Conservation (phyloP, 768 basidiomycete species). For the Tulasnella calospora region DNA sequence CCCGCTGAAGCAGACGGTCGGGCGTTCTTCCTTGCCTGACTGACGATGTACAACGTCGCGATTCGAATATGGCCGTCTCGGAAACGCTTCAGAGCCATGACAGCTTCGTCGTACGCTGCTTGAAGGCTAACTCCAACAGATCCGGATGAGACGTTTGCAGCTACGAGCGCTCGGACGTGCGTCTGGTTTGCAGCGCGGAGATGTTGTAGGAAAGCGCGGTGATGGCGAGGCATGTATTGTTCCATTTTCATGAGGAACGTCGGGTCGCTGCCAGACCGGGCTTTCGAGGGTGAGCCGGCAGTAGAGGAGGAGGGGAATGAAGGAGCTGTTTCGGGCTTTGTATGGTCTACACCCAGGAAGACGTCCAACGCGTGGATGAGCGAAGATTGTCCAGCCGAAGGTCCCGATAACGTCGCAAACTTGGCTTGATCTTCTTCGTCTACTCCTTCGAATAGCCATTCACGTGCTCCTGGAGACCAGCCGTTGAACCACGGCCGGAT, state of each 20-base stretch:
- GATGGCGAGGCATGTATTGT: conserved; percentile 90
- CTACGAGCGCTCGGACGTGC: conserved; percentile 4
- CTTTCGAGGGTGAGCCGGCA: not conserved
- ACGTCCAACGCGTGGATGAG: conserved; percentile 76
- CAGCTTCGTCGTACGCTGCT: conserved; percentile 66
- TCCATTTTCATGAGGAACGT: conserved; percentile 83
- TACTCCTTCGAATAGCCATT: conserved; percentile 70
- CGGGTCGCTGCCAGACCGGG: conserved; percentile 21
- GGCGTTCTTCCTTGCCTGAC: conserved; percentile 57
- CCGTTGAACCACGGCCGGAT: conserved; percentile 93
- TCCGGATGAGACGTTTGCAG: conserved; percentile 1
- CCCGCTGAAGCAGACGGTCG: not conserved
- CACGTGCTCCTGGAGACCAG: conserved; percentile 45
- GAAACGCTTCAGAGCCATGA: conserved; percentile 73
- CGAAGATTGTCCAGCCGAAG: conserved; percentile 90
- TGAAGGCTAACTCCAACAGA: conserved; percentile 29
- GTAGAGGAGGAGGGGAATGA: not conserved
- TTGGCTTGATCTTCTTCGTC: conserved; percentile 44
- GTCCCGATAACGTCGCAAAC: conserved; percentile 60
- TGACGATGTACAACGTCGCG: conserved; percentile 80
- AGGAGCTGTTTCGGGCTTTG: not conserved
- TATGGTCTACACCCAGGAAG: conserved; percentile 67
- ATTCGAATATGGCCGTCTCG: conserved; percentile 86
- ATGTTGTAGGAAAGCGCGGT: conserved; percentile 67
- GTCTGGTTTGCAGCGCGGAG: conserved; percentile 52